A percentile compares a stretch with the other conserved stretches of the same genome.
phyloP scores from a whole-genome alignment of 352 stramenopile genomes.

The Poterioochromonas sp. region DNA sequence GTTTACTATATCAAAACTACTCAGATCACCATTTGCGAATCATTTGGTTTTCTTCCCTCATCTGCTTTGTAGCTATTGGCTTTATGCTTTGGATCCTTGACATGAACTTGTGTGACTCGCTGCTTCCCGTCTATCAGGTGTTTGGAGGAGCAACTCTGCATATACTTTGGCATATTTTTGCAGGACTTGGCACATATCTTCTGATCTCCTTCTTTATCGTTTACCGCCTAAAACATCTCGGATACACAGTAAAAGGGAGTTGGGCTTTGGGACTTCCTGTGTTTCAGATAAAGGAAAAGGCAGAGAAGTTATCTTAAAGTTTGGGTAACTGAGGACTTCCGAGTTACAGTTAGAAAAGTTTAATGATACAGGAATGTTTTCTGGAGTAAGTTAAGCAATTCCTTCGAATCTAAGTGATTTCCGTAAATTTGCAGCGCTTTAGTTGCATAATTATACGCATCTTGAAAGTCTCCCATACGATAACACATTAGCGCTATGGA shows the following conservation, averaged over 20 bases:
- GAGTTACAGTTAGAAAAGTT: neutral
- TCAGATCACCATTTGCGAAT: neutral
- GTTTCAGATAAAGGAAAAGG: neutral
- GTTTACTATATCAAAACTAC: neutral
- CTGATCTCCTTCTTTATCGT: neutral
- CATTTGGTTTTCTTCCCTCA: neutral
- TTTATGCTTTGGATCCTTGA: neutral
- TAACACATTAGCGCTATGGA: constrained; percentile 67
- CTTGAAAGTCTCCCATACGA: constrained; percentile 76
- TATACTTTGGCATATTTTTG: constrained; percentile 18
- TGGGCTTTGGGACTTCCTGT: neutral
- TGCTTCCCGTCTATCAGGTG: neutral
- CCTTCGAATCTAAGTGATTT: constrained; percentile 67
- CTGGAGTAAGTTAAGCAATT: constrained; percentile 59
- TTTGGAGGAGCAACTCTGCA: neutral
- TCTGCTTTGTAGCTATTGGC: neutral
- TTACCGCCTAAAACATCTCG: neutral
- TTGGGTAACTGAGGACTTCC: neutral
- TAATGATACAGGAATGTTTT: constrained; percentile 21
- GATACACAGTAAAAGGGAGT: neutral
- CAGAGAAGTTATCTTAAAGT: neutral
- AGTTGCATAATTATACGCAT: constrained; percentile 70
- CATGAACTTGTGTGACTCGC: constrained; percentile 1
- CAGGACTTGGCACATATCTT: neutral
- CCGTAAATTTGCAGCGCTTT: constrained; percentile 64